Evolutionary conservation across 1,139 yeast genomes (phyloP).

Genomic region (Candida pseudoviswanathii): DNA sequence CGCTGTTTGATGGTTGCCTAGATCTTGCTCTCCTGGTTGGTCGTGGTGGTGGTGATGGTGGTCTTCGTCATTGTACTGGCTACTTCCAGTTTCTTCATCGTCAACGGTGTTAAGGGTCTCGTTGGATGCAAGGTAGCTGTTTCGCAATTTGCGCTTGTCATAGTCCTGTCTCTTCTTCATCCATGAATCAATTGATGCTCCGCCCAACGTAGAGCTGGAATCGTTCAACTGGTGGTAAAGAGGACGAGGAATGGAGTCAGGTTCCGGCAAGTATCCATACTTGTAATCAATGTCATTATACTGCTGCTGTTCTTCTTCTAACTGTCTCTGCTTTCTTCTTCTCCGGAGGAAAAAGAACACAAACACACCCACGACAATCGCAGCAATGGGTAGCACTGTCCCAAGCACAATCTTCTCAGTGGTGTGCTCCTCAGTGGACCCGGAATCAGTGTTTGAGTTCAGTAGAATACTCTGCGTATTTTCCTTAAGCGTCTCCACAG

Average conservation of each 20-base stretch:
- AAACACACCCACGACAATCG: conserved; percentile 19
- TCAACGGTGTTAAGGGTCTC: conserved; percentile 21
- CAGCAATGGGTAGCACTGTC: conserved; percentile 35
- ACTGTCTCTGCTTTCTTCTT: conserved; percentile 20
- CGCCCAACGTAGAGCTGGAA: conserved; percentile 41
- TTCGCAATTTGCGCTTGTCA: conserved; percentile 30
- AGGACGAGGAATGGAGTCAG: conserved; percentile 12
- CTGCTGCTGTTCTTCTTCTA: conserved; percentile 28
- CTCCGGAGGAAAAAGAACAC: conserved; percentile 23
- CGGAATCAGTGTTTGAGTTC: conserved; percentile 1
- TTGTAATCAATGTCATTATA: conserved; percentile 37
- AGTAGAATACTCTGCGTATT: conserved; percentile 8
- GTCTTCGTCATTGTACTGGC: conserved; percentile 3
- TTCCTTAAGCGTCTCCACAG: conserved; percentile 22
- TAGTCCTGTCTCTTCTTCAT: conserved; percentile 51
- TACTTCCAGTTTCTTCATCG: conserved; percentile 10
- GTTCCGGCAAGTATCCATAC: conserved; percentile 25
- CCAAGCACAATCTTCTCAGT: conserved; percentile 33
- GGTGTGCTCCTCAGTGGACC: conserved; percentile 4
- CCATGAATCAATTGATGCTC: conserved; percentile 52
- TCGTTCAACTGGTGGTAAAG: conserved; percentile 26
- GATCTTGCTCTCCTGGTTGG: conserved; percentile 1
- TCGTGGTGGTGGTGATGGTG: conserved; percentile 3
- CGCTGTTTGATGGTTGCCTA: conserved; percentile 3
- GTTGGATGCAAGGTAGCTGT: conserved; percentile 32